Conservation (phyloP, 108 stramenopile genomes). For the Pseudonitzschia multistriata region DNA sequence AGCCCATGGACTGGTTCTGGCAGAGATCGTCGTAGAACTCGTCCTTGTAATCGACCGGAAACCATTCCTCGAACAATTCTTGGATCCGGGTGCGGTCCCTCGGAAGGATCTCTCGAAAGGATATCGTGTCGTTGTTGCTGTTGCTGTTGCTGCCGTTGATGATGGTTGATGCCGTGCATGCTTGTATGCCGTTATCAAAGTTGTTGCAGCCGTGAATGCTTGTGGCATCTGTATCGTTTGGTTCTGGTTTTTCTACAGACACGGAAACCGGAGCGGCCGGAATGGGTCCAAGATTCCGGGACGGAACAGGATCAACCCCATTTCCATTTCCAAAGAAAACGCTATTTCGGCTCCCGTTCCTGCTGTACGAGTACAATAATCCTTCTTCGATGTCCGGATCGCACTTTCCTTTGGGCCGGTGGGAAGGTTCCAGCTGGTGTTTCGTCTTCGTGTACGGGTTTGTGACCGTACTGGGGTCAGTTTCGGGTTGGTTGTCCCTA, state of each 20-base stretch:
- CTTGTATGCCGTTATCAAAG: background rate
- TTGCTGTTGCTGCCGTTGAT: background rate
- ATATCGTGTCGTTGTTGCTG: background rate
- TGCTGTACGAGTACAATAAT: background rate
- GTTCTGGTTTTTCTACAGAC: too few relatives aligned
- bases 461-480: background rate
- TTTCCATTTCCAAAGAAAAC: background rate
- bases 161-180: background rate
- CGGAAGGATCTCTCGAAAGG: slow-evolving; percentile 54
- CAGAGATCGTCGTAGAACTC: slow-evolving; percentile 65
- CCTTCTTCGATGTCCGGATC: background rate
- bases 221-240: too few relatives aligned
- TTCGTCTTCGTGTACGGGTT: background rate
- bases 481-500: background rate
- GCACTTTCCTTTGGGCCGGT: background rate
- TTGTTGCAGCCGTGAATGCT: too few relatives aligned
- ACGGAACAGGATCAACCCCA: background rate
- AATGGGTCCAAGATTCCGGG: background rate
- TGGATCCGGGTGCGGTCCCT: slow-evolving; percentile 55
- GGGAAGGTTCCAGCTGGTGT: background rate
- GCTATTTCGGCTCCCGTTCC: background rate
- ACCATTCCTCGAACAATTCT: slow-evolving; percentile 67
- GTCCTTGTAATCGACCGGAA: slow-evolving; percentile 66
- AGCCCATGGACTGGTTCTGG: slow-evolving; percentile 34
- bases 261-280: too few relatives aligned